Conservation (phyloP, 805 yeast species). For the Starmerella floricola region DNA sequence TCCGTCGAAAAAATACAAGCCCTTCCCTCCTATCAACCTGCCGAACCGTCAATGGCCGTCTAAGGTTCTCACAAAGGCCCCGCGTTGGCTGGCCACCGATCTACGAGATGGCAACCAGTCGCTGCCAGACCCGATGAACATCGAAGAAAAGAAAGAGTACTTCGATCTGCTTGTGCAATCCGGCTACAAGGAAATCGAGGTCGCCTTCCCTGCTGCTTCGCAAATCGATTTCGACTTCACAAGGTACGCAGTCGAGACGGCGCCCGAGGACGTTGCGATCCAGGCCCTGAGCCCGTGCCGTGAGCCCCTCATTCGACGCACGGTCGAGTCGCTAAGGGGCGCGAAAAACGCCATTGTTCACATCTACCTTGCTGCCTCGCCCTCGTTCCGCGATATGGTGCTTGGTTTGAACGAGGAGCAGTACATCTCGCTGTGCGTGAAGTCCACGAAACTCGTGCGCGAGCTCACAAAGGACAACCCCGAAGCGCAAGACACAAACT, state of each 20-base stretch:
- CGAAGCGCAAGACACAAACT: conserved; percentile 37
- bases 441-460: conserved; percentile 50
- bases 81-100: conserved; percentile 76
- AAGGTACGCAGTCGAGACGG: conserved; percentile 55
- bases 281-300: conserved; percentile 71
- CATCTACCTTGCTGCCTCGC: conserved; percentile 65
- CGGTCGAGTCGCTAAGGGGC: conserved; percentile 60
- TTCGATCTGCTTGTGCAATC: conserved; percentile 55
- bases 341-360: conserved; percentile 69
- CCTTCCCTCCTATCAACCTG: conserved; percentile 43
- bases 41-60: conserved; percentile 64
- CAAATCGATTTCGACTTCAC: conserved; percentile 75
- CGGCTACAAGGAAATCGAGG: conserved; percentile 77
- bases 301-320: conserved; percentile 56
- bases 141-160: conserved; percentile 61
- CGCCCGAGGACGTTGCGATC: conserved; percentile 65
- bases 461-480: conserved; percentile 50
- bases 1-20: conserved; percentile 38
- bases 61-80: conserved; percentile 45
- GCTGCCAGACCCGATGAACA: conserved; percentile 76
- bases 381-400: conserved; percentile 59
- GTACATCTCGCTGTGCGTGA: conserved; percentile 48
- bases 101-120: conserved; percentile 78
- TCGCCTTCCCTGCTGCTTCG: conserved; percentile 69
- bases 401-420: conserved; percentile 49